Conservation (phyloP, 2,329 filamentous ascomycete species). For the Exophiala calicioides region DNA sequence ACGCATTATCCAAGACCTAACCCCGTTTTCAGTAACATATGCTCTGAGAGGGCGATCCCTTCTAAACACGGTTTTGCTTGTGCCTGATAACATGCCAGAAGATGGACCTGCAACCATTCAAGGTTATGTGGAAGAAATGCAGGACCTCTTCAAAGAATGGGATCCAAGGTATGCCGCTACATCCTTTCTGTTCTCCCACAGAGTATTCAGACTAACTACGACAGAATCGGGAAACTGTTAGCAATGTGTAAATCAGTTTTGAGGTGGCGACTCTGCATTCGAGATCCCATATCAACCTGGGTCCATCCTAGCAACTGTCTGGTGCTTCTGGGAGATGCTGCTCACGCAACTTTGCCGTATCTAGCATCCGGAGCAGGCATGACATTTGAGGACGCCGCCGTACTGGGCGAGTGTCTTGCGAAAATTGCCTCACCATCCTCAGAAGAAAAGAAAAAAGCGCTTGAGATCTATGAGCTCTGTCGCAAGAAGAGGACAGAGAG, state of each 20-base stretch:
- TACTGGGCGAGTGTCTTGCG: slow-evolving; percentile 37
- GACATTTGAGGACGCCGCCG: slow-evolving; percentile 36
- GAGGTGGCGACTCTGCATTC: slow-evolving; percentile 48
- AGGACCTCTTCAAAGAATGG: slow-evolving; percentile 35
- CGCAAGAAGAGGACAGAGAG: slow-evolving; percentile 43
- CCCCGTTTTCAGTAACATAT: slow-evolving; percentile 47
- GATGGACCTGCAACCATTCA: slow-evolving; percentile 26
- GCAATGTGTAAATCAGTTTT: slow-evolving; percentile 26
- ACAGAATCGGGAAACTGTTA: slow-evolving; percentile 31
- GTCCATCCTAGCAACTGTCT: slow-evolving; percentile 24
- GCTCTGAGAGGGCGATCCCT: slow-evolving; percentile 45
- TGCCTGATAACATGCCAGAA: slow-evolving; percentile 46
- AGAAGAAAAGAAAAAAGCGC: slow-evolving; percentile 36
- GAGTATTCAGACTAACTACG: too few relatives aligned
- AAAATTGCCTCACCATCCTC: slow-evolving; percentile 32
- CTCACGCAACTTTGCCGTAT: slow-evolving; percentile 48
- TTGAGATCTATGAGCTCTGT: slow-evolving; percentile 40
- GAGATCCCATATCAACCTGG: slow-evolving; percentile 16
- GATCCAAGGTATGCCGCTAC: slow-evolving; percentile 40
- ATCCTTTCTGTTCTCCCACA: neutral
- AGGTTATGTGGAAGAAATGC: slow-evolving; percentile 39
- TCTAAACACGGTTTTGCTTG: slow-evolving; percentile 48
- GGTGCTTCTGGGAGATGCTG: slow-evolving; percentile 43
- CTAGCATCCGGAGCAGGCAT: slow-evolving; percentile 36
- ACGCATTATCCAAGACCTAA: too few relatives aligned